These are phyloP conservation scores for Sporisorium graminicola DNA, from an alignment of 1,284 basidiomycete species.

Conservation along the genomic window DNA sequence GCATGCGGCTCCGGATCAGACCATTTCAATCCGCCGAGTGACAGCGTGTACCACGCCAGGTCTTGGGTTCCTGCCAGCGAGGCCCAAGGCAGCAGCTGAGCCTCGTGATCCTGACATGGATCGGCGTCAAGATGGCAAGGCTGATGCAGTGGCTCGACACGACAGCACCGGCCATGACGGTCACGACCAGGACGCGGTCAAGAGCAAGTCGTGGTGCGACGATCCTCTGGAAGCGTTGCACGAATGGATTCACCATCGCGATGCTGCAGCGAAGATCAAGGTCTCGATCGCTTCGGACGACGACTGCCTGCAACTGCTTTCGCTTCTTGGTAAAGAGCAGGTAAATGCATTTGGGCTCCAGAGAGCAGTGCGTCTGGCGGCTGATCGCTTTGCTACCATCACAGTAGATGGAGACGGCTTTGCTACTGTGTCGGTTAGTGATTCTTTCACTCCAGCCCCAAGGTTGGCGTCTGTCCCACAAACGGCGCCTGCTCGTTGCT, in stretches of 20 bases:
- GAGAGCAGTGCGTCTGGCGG: conserved; percentile 25
- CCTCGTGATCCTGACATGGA: conserved; percentile 43
- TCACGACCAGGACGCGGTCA: not conserved
- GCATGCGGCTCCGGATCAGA: conserved; percentile 42
- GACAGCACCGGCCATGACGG: not conserved
- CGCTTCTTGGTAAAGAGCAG: conserved; percentile 13
- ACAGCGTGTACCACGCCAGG: conserved; percentile 39
- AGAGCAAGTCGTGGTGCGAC: conserved; percentile 23
- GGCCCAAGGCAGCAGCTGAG: conserved; percentile 43
- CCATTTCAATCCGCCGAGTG: conserved; percentile 47
- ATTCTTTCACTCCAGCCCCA: not conserved
- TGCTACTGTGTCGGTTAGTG: conserved; percentile 19
- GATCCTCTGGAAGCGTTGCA: conserved; percentile 46
- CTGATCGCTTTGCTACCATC: conserved; percentile 28
- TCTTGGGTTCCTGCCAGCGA: conserved; percentile 36
- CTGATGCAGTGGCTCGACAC: conserved; percentile 9
- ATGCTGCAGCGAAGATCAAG: conserved; percentile 14
- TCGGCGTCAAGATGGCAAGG: conserved; percentile 6
- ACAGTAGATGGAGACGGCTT: conserved; percentile 24
- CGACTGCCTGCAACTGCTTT: conserved; percentile 41
- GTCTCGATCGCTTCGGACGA: conserved; percentile 50
- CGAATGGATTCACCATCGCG: conserved; percentile 38
- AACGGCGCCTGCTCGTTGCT: not conserved
- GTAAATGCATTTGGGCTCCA: conserved; percentile 10
- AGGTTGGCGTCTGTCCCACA: not conserved